A percentile compares a stretch with the other conserved stretches of the same genome.
phyloP scores from a whole-genome alignment of 768 basidiomycete species.

The Saitozyma podzolica region DNA sequence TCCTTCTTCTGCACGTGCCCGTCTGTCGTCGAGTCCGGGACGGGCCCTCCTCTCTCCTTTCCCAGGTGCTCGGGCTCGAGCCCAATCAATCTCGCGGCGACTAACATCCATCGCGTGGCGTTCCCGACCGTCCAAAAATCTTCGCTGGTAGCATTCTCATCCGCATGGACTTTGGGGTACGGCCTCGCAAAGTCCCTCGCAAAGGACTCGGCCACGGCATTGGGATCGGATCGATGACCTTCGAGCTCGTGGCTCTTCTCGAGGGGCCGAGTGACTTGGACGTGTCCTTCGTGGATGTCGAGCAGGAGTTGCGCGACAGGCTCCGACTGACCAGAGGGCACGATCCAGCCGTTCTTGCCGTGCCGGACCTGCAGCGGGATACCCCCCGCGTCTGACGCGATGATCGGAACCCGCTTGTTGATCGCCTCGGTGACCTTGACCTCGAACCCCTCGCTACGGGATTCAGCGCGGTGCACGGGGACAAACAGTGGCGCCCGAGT shows the following conservation, averaged over 20 bases:
- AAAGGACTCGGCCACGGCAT: slow-evolving; percentile 41
- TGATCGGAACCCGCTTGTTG: slow-evolving; percentile 81
- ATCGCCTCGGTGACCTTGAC: slow-evolving; percentile 80
- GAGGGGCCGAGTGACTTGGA: slow-evolving; percentile 20
- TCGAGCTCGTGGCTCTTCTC: slow-evolving; percentile 7
- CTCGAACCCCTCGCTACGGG: slow-evolving; percentile 77
- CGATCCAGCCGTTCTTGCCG: slow-evolving; percentile 84
- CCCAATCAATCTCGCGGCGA: slow-evolving; percentile 29
- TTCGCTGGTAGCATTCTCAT: slow-evolving; percentile 38
- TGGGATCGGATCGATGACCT: slow-evolving; percentile 36
- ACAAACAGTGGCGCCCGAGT: not conserved
- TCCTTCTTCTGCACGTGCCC: slow-evolving; percentile 2
- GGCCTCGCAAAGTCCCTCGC: slow-evolving; percentile 36
- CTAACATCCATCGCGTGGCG: slow-evolving; percentile 44
- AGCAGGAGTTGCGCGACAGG: slow-evolving; percentile 74
- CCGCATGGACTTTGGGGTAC: slow-evolving; percentile 33
- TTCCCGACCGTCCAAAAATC: slow-evolving; percentile 53
- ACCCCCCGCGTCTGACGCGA: slow-evolving; percentile 83
- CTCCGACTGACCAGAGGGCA: slow-evolving; percentile 71
- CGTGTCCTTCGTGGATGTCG: slow-evolving; percentile 73
- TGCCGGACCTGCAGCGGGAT: slow-evolving; percentile 89
- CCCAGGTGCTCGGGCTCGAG: slow-evolving; percentile 1
- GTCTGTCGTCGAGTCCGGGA: not conserved
- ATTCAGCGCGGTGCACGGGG: not conserved
- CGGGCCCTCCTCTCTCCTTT: slow-evolving; percentile 6